Conservation (phyloP, 2,329 filamentous ascomycete genomes). For the Fusarium sp. region DNA sequence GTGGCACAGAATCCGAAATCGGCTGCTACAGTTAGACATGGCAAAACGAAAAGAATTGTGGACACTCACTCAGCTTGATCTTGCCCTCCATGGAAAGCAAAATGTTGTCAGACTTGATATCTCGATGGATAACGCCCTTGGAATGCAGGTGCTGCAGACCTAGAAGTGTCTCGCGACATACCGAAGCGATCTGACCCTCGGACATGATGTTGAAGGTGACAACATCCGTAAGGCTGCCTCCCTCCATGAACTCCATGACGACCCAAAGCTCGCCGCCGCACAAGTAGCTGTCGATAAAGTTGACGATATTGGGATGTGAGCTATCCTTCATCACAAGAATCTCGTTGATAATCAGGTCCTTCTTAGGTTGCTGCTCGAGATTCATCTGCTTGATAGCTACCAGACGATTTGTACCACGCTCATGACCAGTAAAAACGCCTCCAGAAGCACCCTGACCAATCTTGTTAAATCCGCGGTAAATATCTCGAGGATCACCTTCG, state of each 20-base stretch:
- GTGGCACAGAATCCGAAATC: slow-evolving; percentile 99
- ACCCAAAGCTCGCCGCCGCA: slow-evolving; percentile 94
- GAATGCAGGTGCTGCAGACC: slow-evolving; percentile 96
- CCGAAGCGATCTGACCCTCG: slow-evolving; percentile 94
- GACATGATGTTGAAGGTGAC: slow-evolving; percentile 99
- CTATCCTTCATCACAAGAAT: slow-evolving; percentile 99
- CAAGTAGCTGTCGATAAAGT: slow-evolving; percentile 97
- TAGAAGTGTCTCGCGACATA: slow-evolving; percentile 91
- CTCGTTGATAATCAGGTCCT: slow-evolving; percentile 98
- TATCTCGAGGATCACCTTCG: slow-evolving; percentile 85
- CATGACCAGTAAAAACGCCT: slow-evolving; percentile 92
- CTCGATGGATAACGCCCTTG: slow-evolving; percentile 96
- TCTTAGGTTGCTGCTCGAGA: slow-evolving; percentile 97
- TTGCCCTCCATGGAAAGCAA: slow-evolving; percentile 92
- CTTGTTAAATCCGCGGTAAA: slow-evolving; percentile 89
- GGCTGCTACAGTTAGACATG: slow-evolving; percentile 65
- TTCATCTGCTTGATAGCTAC: slow-evolving; percentile 99
- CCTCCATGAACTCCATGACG: slow-evolving; percentile 99
- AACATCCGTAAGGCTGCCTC: slow-evolving; percentile 95
- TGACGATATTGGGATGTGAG: slow-evolving; percentile 98
- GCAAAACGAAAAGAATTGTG: neutral
- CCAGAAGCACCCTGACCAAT: slow-evolving; percentile 98
- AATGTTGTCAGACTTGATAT: slow-evolving; percentile 99
- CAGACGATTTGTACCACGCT: slow-evolving; percentile 83
- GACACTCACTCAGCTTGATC: slow-evolving; percentile 90